These are phyloP conservation scores for Yamadazyma spencermartinsiae DNA, from an alignment of 1,139 yeast genomes.

Conservation along the genomic window DNA sequence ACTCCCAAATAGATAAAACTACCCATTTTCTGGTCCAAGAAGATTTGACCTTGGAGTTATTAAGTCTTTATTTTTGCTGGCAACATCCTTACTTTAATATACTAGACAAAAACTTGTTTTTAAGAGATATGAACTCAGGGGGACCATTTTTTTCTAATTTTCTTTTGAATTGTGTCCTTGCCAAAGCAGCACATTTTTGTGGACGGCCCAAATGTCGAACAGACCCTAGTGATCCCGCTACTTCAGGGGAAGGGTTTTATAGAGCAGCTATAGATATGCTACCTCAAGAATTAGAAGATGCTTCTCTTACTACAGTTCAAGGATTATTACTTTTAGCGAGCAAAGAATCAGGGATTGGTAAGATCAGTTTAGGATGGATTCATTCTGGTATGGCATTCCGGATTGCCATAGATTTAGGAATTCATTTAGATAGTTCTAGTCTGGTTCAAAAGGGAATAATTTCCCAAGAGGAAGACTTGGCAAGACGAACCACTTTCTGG, in stretches of 20 bases:
- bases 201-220: conserved; percentile 5
- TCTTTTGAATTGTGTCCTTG: conserved; percentile 10
- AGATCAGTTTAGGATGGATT: conserved; percentile 13
- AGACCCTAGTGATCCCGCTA: conserved; percentile 5
- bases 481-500: conserved; percentile 14
- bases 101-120: conserved; percentile 11
- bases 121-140: conserved; percentile 13
- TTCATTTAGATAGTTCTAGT: conserved; percentile 11
- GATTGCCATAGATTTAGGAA: conserved; percentile 14
- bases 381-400: conserved; percentile 15
- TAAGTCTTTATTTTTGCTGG: conserved; percentile 14
- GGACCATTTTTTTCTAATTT: conserved; percentile 14
- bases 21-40: conserved; percentile 4
- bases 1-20: background rate
- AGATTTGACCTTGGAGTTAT: conserved; percentile 10
- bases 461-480: conserved; percentile 11
- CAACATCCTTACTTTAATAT: conserved; percentile 14
- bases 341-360: conserved; percentile 14
- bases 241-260: conserved; percentile 10
- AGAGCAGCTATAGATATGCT: conserved; percentile 11
- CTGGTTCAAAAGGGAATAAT: conserved; percentile 8
- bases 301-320: conserved; percentile 13
- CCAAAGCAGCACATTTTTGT: conserved; percentile 12
- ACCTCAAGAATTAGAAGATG: conserved; percentile 13
- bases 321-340: conserved; percentile 14